Base-by-base conservation (phyloP, 805 yeast species). In the Pichia exigua region DNA sequence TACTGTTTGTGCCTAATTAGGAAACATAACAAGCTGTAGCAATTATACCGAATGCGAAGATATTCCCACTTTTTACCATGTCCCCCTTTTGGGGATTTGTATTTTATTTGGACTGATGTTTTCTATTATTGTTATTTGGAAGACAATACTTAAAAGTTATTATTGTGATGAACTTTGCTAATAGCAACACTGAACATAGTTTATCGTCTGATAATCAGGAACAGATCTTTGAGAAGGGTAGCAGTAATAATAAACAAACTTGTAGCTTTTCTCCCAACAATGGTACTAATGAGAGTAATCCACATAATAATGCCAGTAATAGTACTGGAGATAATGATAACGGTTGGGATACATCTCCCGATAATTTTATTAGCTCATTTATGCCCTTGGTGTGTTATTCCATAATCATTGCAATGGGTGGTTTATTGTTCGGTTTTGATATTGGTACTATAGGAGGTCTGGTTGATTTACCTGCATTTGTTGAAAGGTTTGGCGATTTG, bases 391-490 rank as follows among this genome's bases (percentile, higher is more conserved):
- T 61, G 2, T 10, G 49, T 5, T 68, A 55, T 53, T 56, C 67
- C 4, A 35, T 61, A 3, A 53, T 59, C 7, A 64, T 68, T 24
- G 60, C 68, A 8, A 45, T 62, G 3, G 66, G 70, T 12, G 73
- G 73, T 2, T 55, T 69, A 8, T 50, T 66, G 0, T 69, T 66
- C 48, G 73, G 73, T 1, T 67, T 61, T 52, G 73, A 69, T 56
- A 66, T 69, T 32, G 73, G 73, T 1, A 65, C 65, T 1, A 58
- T 69, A 45, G 72, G 72, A 6, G 72, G 70, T 0, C 38, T 67
- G 24, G 52, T 68, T 15, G 66, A 65, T 43, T 54, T 66, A 47
- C 65, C 69, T 4, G 39, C 59, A 4, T 68, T 68, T 50, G 51
- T 43, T 30, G 8, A 18, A 4, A 52, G 47, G 0, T 67, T 50